A percentile compares a stretch with the other conserved stretches of the same genome.
phyloP scores from a whole-genome alignment of 2,329 filamentous ascomycete species.

The Fusarium napiforme region DNA sequence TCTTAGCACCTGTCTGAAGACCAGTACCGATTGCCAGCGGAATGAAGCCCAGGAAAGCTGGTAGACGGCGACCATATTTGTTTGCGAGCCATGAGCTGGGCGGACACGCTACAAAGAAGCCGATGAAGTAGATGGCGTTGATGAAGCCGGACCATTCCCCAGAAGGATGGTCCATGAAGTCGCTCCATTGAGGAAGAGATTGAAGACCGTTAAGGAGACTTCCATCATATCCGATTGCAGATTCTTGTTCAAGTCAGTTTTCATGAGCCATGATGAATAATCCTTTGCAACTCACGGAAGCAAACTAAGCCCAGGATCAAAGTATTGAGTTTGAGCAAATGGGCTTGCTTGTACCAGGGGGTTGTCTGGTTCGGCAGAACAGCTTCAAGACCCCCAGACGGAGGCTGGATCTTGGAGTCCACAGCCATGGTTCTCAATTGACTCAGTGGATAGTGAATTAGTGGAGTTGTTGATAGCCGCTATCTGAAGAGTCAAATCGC shows the following conservation, averaged over 20 bases:
- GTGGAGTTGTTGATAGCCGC: background rate
- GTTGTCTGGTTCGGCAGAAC: conserved; percentile 7
- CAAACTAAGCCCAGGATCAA: conserved; percentile 13
- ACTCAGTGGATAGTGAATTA: background rate
- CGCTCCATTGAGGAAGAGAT: conserved; percentile 12
- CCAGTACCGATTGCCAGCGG: background rate
- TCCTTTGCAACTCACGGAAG: background rate
- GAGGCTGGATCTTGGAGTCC: background rate
- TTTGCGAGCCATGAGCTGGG: conserved; percentile 19
- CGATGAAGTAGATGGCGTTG: conserved; percentile 13
- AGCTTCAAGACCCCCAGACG: background rate
- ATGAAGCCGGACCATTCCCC: conserved; percentile 26
- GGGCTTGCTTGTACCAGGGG: conserved; percentile 14
- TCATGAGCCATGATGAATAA: accelerated
- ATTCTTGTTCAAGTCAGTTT: background rate
- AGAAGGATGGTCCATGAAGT: conserved; percentile 6
- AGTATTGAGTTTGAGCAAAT: conserved; percentile 4
- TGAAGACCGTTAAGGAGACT: conserved; percentile 15
- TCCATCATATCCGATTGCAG: conserved; percentile 13
- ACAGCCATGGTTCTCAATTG: background rate
- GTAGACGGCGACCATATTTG: conserved; percentile 8
- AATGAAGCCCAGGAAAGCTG: conserved; percentile 1
- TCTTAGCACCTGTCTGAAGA: conserved; percentile 8
- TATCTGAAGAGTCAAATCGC: background rate
- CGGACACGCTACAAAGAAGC: conserved; percentile 1